These are phyloP conservation scores for Pichia californica DNA, from an alignment of 805 yeast species.

Conservation along the genomic window DNA sequence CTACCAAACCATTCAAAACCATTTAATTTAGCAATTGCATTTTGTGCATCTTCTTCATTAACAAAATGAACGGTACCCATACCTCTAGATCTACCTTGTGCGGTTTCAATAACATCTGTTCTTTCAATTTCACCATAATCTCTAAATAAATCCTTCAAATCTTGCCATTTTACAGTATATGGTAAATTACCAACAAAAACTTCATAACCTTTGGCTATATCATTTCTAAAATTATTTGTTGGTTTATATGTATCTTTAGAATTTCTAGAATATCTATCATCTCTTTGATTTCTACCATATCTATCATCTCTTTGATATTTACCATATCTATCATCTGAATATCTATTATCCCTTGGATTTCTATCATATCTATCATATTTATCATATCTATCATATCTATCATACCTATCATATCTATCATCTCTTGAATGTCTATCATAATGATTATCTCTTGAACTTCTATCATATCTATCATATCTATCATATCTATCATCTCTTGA, in stretches of 20 bases:
- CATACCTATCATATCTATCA: conserved; percentile 13
- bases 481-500: conserved; percentile 11
- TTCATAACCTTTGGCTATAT: conserved; percentile 36
- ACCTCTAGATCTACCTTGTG: conserved; percentile 75
- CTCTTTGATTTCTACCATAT: background rate
- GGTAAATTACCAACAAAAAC: conserved; percentile 81
- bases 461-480: conserved; percentile 14
- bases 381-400: conserved; percentile 11
- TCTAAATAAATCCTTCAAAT: conserved; percentile 76
- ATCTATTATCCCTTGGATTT: conserved; percentile 4
- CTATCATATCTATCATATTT: conserved; percentile 14
- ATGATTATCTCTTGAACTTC: conserved; percentile 12
- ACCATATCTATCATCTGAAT: conserved; percentile 3
- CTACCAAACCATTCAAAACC: conserved; percentile 75
- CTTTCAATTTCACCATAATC: conserved; percentile 70
- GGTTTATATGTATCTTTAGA: conserved; percentile 7
- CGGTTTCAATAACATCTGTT: conserved; percentile 68
- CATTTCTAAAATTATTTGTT: conserved; percentile 12
- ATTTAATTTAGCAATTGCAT: conserved; percentile 63
- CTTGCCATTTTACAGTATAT: conserved; percentile 75
- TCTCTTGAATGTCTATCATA: conserved; percentile 6
- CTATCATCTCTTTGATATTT: conserved; percentile 5
- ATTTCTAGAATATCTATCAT: conserved; percentile 6
- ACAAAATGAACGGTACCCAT: conserved; percentile 75
- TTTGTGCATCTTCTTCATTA: conserved; percentile 58